Base-by-base conservation (phyloP, 345 rosid species). In the Hirschfeldia incana region DNA sequence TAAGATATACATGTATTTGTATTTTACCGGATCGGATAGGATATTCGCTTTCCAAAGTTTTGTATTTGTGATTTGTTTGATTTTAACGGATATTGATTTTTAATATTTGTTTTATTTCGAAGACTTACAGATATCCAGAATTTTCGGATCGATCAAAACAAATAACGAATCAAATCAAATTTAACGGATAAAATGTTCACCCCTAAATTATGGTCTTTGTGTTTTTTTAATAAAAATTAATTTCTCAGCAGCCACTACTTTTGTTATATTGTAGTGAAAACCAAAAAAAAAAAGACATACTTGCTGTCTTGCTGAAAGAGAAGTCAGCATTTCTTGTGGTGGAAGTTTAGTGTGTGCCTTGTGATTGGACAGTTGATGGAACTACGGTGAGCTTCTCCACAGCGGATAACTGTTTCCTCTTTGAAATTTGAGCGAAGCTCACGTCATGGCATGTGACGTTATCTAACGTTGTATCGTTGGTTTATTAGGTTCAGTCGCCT, bases 271-370 rank as follows among this genome's bases (percentile, higher is more conserved):
- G 27, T 53, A 6, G 26, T 16, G 11, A 21, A 55, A 2, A 27
- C 8, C 21, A 21, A 21, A 21, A 21, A 53, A 2, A 17, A 57
- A 17, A 3, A 17, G 3, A 57, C 5, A 58, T 4, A 8, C 5
- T 61, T 26, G 66, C 8, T n/a, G 5, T 21, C 21, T 21, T 21
- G 21, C 21, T 21, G 21, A 21, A 30, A 51, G 75, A 79, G 32
- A 61, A 68, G 65, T 79, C 75, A 68, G 42, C 70, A 36, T 61
- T 74, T 27, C 82, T 74, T 79, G 78, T 10, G 64, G 2, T 5
- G 4, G 16, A 68, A 73, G 74, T 28, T 79, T 36, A 32, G 7
- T 8, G 3, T 36, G 33, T 27, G 17, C 53, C 39, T 79, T 63
- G 70, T 69, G 61, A 53, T 9, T 74, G 71, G 79, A 44, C 5